These are phyloP conservation scores for Termitomyces sp. DNA, from an alignment of 768 basidiomycete genomes.

Conservation along the genomic window DNA sequence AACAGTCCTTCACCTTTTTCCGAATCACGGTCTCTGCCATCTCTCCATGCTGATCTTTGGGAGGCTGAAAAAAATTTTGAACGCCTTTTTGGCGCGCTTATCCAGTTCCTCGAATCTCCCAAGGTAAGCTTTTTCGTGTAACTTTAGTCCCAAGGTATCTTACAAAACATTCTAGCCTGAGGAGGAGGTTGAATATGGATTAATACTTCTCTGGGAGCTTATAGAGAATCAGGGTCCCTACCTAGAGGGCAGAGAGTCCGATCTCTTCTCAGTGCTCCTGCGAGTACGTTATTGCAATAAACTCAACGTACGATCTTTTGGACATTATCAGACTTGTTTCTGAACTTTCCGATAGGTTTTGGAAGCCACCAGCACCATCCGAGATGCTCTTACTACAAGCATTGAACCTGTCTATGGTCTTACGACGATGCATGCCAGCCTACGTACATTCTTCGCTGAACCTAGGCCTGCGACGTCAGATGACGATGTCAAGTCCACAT, in stretches of 20 bases:
- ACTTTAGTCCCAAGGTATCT: background rate
- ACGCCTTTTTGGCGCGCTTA: conserved; percentile 58
- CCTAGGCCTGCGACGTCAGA: conserved; percentile 36
- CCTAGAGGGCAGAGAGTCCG: conserved; percentile 76
- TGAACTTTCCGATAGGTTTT: conserved; percentile 46
- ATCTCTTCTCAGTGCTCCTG: conserved; percentile 67
- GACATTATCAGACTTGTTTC: background rate
- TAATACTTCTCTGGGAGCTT: conserved; percentile 82
- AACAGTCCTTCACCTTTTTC: conserved; percentile 54
- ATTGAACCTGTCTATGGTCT: conserved; percentile 83
- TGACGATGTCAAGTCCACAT: conserved; percentile 51
- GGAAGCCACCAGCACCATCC: conserved; percentile 78
- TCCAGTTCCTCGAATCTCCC: conserved; percentile 54
- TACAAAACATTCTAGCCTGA: conserved; percentile 37
- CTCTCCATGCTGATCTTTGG: conserved; percentile 61
- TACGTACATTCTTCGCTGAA: conserved; percentile 59
- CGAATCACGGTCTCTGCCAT: conserved; percentile 32
- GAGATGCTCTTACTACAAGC: conserved; percentile 64
- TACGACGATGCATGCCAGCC: conserved; percentile 72
- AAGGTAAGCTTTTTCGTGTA: conserved; percentile 40
- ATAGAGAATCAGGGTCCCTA: conserved; percentile 66
- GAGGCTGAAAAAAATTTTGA: conserved; percentile 66
- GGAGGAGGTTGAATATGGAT: conserved; percentile 67
- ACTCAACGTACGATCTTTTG: conserved; percentile 46
- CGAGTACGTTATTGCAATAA: conserved; percentile 69